These are phyloP conservation scores for Pseudonitzschia multiseries DNA, from an alignment of 108 stramenopile genomes.

Conservation along the genomic window DNA sequence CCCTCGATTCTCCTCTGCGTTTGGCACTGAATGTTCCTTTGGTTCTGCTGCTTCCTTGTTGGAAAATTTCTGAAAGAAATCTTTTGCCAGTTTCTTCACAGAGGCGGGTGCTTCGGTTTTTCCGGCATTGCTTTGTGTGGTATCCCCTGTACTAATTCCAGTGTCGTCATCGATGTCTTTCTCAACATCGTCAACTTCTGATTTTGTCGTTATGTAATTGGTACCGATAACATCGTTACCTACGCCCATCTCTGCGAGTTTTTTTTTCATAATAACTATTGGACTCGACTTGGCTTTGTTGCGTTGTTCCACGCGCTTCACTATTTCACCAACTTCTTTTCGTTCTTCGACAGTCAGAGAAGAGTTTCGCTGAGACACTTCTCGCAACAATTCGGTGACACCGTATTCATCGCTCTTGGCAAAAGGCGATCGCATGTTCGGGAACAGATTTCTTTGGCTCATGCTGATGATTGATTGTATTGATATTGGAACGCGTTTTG, in stretches of 20 bases:
- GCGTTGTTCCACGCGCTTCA: conserved; percentile 23
- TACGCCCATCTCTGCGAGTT: neutral
- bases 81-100: conserved; percentile 8
- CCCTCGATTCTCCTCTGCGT: neutral
- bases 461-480: neutral
- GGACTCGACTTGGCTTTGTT: conserved; percentile 13
- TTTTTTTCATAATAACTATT: conserved; percentile 4
- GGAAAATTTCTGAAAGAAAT: conserved; percentile 10
- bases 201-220: neutral
- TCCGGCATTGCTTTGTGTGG: neutral
- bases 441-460: conserved; percentile 11
- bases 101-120: too few relatives aligned
- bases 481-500: neutral
- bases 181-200: neutral
- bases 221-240: neutral
- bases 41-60: neutral
- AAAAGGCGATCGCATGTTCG: conserved; percentile 9
- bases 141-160: neutral
- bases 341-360: conserved; percentile 20
- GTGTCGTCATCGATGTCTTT: neutral
- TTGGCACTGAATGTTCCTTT: neutral
- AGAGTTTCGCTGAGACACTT: conserved; percentile 15
- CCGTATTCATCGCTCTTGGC: conserved; percentile 21
- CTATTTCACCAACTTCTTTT: conserved; percentile 24
- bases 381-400: conserved; percentile 28